phyloP scores from a whole-genome alignment of 1,139 yeast genomes.

The Diutina sp. region DNA sequence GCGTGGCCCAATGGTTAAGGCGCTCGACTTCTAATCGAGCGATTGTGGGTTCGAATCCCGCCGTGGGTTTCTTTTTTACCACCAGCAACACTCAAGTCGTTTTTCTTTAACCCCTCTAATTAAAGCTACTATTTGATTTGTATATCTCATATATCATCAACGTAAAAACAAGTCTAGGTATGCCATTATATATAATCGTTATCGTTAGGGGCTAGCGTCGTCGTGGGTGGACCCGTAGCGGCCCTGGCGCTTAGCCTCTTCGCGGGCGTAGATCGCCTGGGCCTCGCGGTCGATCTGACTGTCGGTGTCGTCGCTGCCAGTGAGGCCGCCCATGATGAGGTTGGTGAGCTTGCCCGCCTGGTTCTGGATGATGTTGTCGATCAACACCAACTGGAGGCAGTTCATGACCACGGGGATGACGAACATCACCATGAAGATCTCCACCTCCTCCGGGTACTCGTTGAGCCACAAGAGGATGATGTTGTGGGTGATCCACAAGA shows the following conservation, averaged over 20 bases:
- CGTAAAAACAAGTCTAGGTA: neutral
- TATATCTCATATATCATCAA: no score
- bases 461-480: slow-evolving; percentile 61
- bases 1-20: neutral
- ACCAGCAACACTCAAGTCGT: neutral
- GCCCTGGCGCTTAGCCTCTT: neutral
- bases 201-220: neutral
- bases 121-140: no score
- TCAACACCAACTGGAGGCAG: slow-evolving; percentile 72
- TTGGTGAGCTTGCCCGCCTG: slow-evolving; percentile 9
- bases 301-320: neutral
- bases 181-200: neutral
- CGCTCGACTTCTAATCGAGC: neutral
- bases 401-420: slow-evolving; percentile 71
- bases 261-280: neutral
- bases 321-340: neutral
- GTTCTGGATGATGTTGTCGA: slow-evolving; percentile 75
- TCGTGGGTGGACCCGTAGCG: neutral
- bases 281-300: neutral
- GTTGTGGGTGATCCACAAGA: slow-evolving; percentile 34
- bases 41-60: neutral
- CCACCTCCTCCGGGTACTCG: slow-evolving; percentile 61
- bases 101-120: no score
- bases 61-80: neutral
- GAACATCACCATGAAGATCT: slow-evolving; percentile 78